Conservation (phyloP, 1,284 basidiomycete species). For the Cryptococcus depauperatus region DNA sequence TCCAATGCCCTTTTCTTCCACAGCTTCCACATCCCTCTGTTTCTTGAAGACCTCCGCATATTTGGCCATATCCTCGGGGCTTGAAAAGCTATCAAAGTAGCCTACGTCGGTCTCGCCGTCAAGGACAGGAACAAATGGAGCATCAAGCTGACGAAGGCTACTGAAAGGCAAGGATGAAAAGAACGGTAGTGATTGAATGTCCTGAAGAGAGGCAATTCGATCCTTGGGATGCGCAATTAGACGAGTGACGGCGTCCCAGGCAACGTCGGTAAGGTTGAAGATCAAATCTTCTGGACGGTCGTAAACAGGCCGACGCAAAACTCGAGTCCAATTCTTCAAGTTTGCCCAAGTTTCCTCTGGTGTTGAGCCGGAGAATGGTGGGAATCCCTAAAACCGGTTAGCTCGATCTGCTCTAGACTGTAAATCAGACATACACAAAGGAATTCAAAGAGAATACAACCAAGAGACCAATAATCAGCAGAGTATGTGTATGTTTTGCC, state of each 20-base stretch:
- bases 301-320: constrained; percentile 84
- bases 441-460: constrained; percentile 97
- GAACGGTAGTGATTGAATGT: constrained; percentile 76
- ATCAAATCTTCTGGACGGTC: constrained; percentile 93
- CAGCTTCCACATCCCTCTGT: constrained; percentile 84
- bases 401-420: constrained; percentile 13
- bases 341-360: constrained; percentile 99
- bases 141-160: constrained; percentile 64
- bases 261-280: constrained; percentile 88
- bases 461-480: constrained; percentile 97
- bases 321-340: constrained; percentile 94
- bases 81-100: constrained; percentile 97
- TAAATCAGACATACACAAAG: constrained; percentile 49
- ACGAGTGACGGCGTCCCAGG: constrained; percentile 94
- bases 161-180: constrained; percentile 71
- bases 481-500: constrained; percentile 91
- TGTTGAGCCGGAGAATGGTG: constrained; percentile 90
- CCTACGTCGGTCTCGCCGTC: constrained; percentile 94
- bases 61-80: constrained; percentile 93
- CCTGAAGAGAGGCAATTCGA: constrained; percentile 65
- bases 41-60: constrained; percentile 98
- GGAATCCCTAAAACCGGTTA: constrained; percentile 58
- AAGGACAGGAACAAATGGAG: constrained; percentile 92
- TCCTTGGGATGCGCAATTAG: constrained; percentile 67
- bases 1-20: constrained; percentile 75